Evolutionary conservation across 352 stramenopile genomes (phyloP).

Genomic region (Plasmopara muralis): DNA sequence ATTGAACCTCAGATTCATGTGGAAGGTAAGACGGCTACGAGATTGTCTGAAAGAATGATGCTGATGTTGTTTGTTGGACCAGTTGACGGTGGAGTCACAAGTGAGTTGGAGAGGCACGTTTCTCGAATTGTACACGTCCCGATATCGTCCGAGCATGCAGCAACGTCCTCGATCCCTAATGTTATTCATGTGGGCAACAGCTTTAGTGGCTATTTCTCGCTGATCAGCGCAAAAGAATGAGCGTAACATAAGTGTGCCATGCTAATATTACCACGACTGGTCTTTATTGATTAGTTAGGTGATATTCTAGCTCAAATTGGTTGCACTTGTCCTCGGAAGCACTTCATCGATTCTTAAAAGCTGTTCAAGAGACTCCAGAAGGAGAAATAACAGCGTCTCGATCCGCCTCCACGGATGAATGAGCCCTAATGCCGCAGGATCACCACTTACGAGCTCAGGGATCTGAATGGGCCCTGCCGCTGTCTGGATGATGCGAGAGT

Average conservation of each 20-base stretch:
- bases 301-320: conserved; percentile 2
- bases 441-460: conserved; percentile 28
- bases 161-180: conserved; percentile 23
- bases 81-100: conserved; percentile 54
- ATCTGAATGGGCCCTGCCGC: conserved; percentile 28
- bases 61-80: conserved; percentile 6
- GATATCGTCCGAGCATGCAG: conserved; percentile 17
- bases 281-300: conserved; percentile 1
- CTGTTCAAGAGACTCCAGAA: conserved; percentile 49
- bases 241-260: conserved; percentile 16
- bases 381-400: conserved; percentile 38
- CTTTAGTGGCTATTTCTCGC: conserved; percentile 63
- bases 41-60: neutral
- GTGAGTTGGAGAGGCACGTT: conserved; percentile 71
- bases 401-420: conserved; percentile 50
- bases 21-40: conserved; percentile 40
- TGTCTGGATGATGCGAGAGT: conserved; percentile 25
- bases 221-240: conserved; percentile 37
- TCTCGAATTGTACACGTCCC: conserved; percentile 61
- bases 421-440: conserved; percentile 30
- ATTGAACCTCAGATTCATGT: conserved; percentile 78
- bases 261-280: conserved; percentile 13
- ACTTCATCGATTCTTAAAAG: conserved; percentile 50
- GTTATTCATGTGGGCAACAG: conserved; percentile 60
- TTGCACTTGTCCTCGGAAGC: conserved; percentile 13